Evolutionary conservation across 169 alveolate genomes (phyloP).

Genomic region (Babesia ovata): DNA sequence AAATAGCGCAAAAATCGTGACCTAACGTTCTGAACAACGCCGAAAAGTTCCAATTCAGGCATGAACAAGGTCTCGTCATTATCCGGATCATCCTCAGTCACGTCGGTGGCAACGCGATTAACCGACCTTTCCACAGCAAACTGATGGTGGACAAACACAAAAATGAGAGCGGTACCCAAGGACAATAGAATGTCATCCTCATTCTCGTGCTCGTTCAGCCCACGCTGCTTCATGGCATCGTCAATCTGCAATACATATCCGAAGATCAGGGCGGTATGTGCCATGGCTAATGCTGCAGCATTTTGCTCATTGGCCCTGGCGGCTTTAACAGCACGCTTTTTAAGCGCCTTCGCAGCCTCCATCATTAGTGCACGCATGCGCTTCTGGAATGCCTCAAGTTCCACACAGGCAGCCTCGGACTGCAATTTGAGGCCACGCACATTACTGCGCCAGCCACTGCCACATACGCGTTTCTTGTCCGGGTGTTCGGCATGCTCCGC

Average conservation of each 20-base stretch:
- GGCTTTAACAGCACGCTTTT: conserved; percentile 57
- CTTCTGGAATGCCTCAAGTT: conserved; percentile 47
- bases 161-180: conserved; percentile 45
- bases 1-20: conserved; percentile 34
- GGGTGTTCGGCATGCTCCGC: neutral
- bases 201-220: neutral
- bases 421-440: conserved; percentile 30
- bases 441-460: conserved; percentile 49
- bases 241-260: conserved; percentile 34
- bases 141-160: conserved; percentile 67
- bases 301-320: conserved; percentile 60
- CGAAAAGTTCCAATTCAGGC: conserved; percentile 67
- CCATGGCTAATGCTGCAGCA: conserved; percentile 66
- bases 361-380: conserved; percentile 43
- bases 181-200: conserved; percentile 36
- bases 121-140: conserved; percentile 48
- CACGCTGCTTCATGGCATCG: conserved; percentile 1
- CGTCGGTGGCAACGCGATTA: conserved; percentile 9
- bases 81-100: conserved; percentile 35
- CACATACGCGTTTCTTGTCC: conserved; percentile 15
- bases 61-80: conserved; percentile 56
- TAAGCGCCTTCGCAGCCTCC: conserved; percentile 54
- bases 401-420: conserved; percentile 27
- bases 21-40: conserved; percentile 51
- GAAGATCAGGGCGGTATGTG: conserved; percentile 61